These are phyloP conservation scores for Yamadazyma blattariae DNA, from an alignment of 1,139 yeast genomes.

Conservation along the genomic window DNA sequence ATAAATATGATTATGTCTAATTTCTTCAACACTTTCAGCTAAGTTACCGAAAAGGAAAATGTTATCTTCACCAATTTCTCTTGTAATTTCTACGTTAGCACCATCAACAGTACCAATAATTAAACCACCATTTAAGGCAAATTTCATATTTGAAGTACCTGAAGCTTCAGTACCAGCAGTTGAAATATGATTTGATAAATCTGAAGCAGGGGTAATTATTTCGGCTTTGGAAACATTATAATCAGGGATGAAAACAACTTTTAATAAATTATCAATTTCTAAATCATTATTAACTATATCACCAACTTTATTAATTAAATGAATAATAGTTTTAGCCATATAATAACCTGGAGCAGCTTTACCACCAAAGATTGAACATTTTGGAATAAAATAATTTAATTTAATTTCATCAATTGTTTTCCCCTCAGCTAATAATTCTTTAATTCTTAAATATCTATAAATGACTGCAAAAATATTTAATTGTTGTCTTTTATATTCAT, in stretches of 20 bases:
- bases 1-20: slow-evolving; percentile 72
- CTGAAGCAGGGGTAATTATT: slow-evolving; percentile 85
- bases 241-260: slow-evolving; percentile 87
- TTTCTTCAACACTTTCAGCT: slow-evolving; percentile 83
- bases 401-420: slow-evolving; percentile 56
- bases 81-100: slow-evolving; percentile 91
- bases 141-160: slow-evolving; percentile 95
- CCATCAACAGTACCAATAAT: slow-evolving; percentile 97
- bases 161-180: slow-evolving; percentile 98
- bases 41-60: slow-evolving; percentile 89
- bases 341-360: slow-evolving; percentile 97
- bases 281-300: slow-evolving; percentile 76
- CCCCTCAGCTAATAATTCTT: slow-evolving; percentile 54
- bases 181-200: slow-evolving; percentile 91
- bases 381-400: slow-evolving; percentile 60
- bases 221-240: slow-evolving; percentile 94
- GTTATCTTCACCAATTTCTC: slow-evolving; percentile 91
- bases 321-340: slow-evolving; percentile 89
- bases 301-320: slow-evolving; percentile 78
- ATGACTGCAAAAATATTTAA: slow-evolving; percentile 87
- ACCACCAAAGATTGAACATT: slow-evolving; percentile 86
- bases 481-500: slow-evolving; percentile 95
- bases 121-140: slow-evolving; percentile 89
- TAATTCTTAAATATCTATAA: slow-evolving; percentile 74
- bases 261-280: slow-evolving; percentile 71